A percentile compares a stretch with the other conserved stretches of the same genome.
These are phyloP conservation scores for Aegilops tauschii DNA, from an alignment of 176 grass and related monocot genomes.

Conservation along the genomic window DNA sequence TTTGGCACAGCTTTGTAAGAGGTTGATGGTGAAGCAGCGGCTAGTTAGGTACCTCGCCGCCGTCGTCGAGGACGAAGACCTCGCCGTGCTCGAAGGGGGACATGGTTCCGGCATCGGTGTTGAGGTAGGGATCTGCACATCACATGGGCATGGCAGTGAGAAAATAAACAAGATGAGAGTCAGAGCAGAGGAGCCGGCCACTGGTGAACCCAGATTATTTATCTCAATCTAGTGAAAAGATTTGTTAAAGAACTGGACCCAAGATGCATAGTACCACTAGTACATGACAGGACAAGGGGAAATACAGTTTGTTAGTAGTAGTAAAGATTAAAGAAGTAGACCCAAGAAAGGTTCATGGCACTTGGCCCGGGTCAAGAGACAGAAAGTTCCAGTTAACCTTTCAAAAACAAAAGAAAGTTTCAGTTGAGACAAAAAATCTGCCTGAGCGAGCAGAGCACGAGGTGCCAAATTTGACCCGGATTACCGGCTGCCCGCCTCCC, in stretches of 20 bases:
- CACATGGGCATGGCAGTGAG: constrained; percentile 9
- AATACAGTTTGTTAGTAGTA: background rate
- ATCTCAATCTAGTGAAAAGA: background rate
- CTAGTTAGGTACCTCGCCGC: constrained; percentile 71
- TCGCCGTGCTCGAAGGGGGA: constrained; percentile 97
- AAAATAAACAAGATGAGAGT: background rate
- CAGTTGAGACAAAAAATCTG: constrained; percentile 19
- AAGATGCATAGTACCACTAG: background rate
- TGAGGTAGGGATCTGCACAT: constrained; percentile 94
- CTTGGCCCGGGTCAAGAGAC: constrained; percentile 30
- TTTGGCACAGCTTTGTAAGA: background rate
- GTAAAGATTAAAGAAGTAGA: background rate
- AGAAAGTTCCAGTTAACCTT: background rate
- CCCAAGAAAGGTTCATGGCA: constrained; percentile 31
- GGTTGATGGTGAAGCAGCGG: background rate
- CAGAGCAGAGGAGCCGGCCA: background rate
- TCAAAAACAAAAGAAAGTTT: background rate
- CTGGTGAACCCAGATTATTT: background rate
- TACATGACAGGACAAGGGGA: constrained; percentile 15
- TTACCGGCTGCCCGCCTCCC: background rate
- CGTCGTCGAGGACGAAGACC: constrained; percentile 96
- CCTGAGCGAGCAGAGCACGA: constrained; percentile 17
- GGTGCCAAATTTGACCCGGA: constrained; percentile 53
- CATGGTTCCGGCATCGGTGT: constrained; percentile 99
- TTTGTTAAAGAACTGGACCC: background rate